Percentiles rank a stretch among this genome's conserved stretches.
These are phyloP conservation scores for Ustilago trichophora DNA, from an alignment of 1,284 basidiomycete species.

Conservation along the genomic window DNA sequence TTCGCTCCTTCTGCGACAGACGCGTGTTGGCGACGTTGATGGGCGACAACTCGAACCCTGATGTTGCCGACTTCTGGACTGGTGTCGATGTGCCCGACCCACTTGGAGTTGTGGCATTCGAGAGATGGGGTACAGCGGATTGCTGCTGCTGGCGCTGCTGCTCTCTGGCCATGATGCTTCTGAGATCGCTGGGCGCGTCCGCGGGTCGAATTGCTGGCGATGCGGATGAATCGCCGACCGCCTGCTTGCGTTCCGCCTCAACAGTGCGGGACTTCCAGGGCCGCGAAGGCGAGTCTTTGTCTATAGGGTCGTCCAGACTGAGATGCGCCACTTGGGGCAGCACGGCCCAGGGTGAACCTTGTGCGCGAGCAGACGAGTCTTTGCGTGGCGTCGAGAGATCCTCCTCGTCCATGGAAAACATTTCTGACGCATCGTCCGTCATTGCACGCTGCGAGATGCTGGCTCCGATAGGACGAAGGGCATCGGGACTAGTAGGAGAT, in stretches of 20 bases:
- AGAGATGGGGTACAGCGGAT: neutral
- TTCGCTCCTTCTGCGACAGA: slow-evolving; percentile 62
- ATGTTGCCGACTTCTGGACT: slow-evolving; percentile 10
- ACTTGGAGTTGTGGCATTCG: slow-evolving; percentile 31
- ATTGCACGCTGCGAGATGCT: slow-evolving; percentile 9
- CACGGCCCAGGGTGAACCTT: slow-evolving; percentile 36
- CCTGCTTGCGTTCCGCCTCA: slow-evolving; percentile 67
- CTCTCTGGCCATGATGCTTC: slow-evolving; percentile 79
- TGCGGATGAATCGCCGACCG: neutral
- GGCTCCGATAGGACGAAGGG: slow-evolving; percentile 27
- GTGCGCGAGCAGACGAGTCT: slow-evolving; percentile 5
- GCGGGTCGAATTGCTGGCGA: slow-evolving; percentile 25
- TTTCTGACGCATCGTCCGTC: slow-evolving; percentile 63
- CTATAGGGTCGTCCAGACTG: slow-evolving; percentile 31
- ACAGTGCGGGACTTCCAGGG: slow-evolving; percentile 70
- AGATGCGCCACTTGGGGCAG: slow-evolving; percentile 40
- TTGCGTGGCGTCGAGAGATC: slow-evolving; percentile 52
- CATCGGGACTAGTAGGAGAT: slow-evolving; percentile 37
- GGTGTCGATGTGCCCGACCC: slow-evolving; percentile 40
- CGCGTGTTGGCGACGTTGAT: slow-evolving; percentile 44
- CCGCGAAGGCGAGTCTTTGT: slow-evolving; percentile 24
- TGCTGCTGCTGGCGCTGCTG: slow-evolving; percentile 42
- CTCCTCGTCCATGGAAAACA: slow-evolving; percentile 76
- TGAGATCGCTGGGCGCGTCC: slow-evolving; percentile 72
- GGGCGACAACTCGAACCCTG: slow-evolving; percentile 30